Conservation (phyloP, 2,329 filamentous ascomycete species). For the Microascus cirrosus region DNA sequence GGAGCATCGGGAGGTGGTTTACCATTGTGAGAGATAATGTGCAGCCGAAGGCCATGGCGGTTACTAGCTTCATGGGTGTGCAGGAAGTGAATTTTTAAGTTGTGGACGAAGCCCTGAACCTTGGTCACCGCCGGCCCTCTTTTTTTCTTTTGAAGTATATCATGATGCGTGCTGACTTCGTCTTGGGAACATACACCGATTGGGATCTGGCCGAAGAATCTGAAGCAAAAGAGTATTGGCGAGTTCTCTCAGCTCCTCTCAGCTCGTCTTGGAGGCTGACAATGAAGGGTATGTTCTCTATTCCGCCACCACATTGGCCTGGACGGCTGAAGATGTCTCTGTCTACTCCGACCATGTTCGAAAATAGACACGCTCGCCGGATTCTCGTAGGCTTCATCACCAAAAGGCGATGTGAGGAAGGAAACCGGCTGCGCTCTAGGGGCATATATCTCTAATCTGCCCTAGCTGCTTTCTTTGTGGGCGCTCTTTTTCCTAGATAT, state of each 20-base stretch:
- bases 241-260: slow-evolving; percentile 19
- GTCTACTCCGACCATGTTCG: slow-evolving; percentile 21
- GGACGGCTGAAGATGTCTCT: slow-evolving; percentile 19
- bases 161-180: slow-evolving; percentile 17
- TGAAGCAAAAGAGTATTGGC: slow-evolving; percentile 32
- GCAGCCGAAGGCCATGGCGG: slow-evolving; percentile 15
- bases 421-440: too few relatives aligned
- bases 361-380: slow-evolving; percentile 19
- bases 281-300: slow-evolving; percentile 23
- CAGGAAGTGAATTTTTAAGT: slow-evolving; percentile 13
- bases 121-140: too few relatives aligned
- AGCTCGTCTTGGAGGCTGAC: slow-evolving; percentile 20
- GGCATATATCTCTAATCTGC: too few relatives aligned
- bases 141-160: too few relatives aligned
- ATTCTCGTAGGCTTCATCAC: slow-evolving; percentile 24
- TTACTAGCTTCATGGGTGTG: slow-evolving; percentile 30
- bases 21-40: slow-evolving; percentile 12
- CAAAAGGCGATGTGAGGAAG: slow-evolving; percentile 16
- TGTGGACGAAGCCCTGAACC: too few relatives aligned
- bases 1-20: slow-evolving; percentile 18
- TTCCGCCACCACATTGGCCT: slow-evolving; percentile 21
- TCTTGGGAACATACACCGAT: slow-evolving; percentile 19
- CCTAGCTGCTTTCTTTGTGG: too few relatives aligned
- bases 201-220: slow-evolving; percentile 33
- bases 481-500: too few relatives aligned